Base-by-base conservation (phyloP, 129 eudicot species). In the Pseudognaphalium luteoalbum region DNA sequence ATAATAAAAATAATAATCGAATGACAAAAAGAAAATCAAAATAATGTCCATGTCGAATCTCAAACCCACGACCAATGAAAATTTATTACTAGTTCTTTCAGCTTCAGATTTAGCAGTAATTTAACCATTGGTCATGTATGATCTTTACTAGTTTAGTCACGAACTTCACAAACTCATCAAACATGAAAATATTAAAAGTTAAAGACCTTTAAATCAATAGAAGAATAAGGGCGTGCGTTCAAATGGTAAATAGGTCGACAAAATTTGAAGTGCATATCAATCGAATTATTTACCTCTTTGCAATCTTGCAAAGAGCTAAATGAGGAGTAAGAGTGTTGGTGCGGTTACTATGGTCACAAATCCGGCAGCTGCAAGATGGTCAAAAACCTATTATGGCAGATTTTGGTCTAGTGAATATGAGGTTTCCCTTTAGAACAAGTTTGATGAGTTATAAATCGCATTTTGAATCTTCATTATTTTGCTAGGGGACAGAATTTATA, bases 361-460 rank as follows among this genome's bases (percentile, higher is more conserved):
- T 57, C 62, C 62, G 19, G 62, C 21, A 19, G 62, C 62, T 57
- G 62, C 62, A n/a, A 57, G 28, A 57, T 57, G 62, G 4, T 57
- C 62, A 57, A 57, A 57, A 57, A 57, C 28, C 6, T 57, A 57
- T 57, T 25, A 47, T 47, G 54, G 54, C 62, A 57, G 28, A 57
- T 57, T 11, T 57, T 57, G 25, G 21, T 19, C 62, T 28, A n/a
- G 16, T 17, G 28, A 57, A n/a, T 57, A 20, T n/a, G 62, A n/a
- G 28, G 62, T 11, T 57, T 57, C 62, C 21, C 22, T 57, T n/a
- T 57, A 25, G 28, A 25, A 25, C 28, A 25, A 25, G 28, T 25
- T 25, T 25, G 0, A 25, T 25, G 28, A 25, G 28, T 25, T 25
- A 25, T 25, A 0, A 25, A 25, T 25, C 28, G 28, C 28, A 25